Percentiles rank a stretch among this genome's conserved stretches.
Conservation (phyloP, 768 basidiomycete species). For the Thelephora ganbajun region DNA sequence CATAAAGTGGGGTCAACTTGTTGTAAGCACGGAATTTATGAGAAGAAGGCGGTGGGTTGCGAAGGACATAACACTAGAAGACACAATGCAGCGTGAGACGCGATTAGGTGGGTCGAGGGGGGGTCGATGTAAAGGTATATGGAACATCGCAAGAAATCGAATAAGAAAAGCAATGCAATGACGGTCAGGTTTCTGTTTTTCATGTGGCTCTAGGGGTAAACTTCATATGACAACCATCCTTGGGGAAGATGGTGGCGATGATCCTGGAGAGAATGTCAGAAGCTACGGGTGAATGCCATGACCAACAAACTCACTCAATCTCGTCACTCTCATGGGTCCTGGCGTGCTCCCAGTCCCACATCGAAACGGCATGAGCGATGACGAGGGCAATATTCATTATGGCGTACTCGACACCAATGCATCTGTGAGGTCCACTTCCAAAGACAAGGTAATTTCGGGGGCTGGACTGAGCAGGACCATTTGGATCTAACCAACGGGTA, state of each 20-base stretch:
- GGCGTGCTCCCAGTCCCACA: conserved; percentile 82
- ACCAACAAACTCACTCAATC: conserved; percentile 55
- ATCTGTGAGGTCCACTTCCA: conserved; percentile 85
- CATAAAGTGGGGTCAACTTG: too few relatives aligned
- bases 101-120: too few relatives aligned
- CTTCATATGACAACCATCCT: conserved; percentile 77
- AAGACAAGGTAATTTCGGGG: conserved; percentile 96
- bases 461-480: conserved; percentile 64
- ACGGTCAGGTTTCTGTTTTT: too few relatives aligned
- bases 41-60: too few relatives aligned
- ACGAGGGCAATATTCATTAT: conserved; percentile 80
- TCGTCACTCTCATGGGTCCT: conserved; percentile 65
- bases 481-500: conserved; percentile 85
- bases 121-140: too few relatives aligned
- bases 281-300: not conserved
- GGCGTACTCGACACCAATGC: conserved; percentile 89
- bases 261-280: conserved; percentile 34
- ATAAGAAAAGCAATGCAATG: too few relatives aligned
- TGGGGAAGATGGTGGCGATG: conserved; percentile 94
- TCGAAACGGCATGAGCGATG: conserved; percentile 66
- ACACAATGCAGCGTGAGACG: too few relatives aligned
- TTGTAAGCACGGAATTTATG: too few relatives aligned
- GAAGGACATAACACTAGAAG: too few relatives aligned
- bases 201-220: conserved; percentile 51
- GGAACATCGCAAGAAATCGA: too few relatives aligned